phyloP scores from a whole-genome alignment of 2,329 filamentous ascomycete species.

The Daldinia eschscholtzii region DNA sequence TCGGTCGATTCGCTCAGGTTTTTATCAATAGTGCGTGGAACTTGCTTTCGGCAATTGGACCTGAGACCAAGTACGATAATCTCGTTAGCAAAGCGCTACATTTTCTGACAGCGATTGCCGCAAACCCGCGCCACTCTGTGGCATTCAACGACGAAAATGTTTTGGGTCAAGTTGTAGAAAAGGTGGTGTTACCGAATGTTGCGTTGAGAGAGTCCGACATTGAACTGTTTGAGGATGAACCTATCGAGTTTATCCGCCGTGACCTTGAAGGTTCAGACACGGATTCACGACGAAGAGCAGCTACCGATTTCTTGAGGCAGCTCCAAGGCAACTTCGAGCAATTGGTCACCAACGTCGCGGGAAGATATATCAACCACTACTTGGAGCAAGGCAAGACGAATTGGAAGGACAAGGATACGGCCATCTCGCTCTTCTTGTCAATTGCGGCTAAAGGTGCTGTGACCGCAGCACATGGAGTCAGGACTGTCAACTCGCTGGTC shows the following conservation, averaged over 20 bases:
- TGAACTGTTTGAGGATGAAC: conserved; percentile 97
- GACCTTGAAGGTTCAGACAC: conserved; percentile 97
- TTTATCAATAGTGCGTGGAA: conserved; percentile 95
- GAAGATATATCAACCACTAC: conserved; percentile 88
- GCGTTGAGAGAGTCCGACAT: conserved; percentile 92
- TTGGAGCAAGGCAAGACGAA: conserved; percentile 83
- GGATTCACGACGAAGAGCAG: conserved; percentile 90
- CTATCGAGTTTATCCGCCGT: conserved; percentile 96
- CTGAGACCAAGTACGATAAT: conserved; percentile 92
- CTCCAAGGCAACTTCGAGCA: conserved; percentile 90
- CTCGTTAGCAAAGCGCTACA: conserved; percentile 94
- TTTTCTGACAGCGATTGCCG: conserved; percentile 91
- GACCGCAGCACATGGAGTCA: conserved; percentile 89
- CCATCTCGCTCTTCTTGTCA: conserved; percentile 95
- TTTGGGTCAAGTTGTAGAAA: conserved; percentile 89
- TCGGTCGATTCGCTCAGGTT: conserved; percentile 80
- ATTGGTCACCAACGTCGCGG: conserved; percentile 87
- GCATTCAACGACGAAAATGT: conserved; percentile 87
- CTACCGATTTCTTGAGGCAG: conserved; percentile 92
- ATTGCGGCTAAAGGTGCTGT: conserved; percentile 92
- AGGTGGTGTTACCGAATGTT: conserved; percentile 94
- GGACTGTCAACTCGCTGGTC: conserved; percentile 87
- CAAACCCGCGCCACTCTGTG: conserved; percentile 80
- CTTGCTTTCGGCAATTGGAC: conserved; percentile 85
- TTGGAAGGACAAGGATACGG: conserved; percentile 98